These are phyloP conservation scores for Zelopaecilomyces penicillatus DNA, from an alignment of 2,329 filamentous ascomycete genomes.

Conservation along the genomic window DNA sequence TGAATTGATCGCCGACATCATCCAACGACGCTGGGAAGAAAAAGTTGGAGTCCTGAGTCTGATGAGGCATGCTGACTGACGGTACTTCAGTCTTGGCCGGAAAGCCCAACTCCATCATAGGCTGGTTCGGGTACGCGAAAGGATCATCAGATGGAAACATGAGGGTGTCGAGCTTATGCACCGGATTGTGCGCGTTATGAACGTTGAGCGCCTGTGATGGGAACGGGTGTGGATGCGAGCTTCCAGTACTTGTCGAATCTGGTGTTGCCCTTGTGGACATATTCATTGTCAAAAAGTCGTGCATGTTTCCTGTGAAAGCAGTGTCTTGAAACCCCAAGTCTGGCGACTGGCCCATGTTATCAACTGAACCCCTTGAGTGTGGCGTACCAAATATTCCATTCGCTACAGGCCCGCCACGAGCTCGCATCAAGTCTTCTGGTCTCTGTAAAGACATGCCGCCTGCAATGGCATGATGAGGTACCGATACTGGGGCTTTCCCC, in stretches of 20 bases:
- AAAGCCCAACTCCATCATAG: conserved; percentile 53
- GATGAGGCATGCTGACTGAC: conserved; percentile 23
- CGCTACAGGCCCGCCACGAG: conserved; percentile 17
- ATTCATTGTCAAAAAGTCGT: conserved; percentile 38
- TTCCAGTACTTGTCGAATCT: conserved; percentile 34
- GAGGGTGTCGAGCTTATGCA: conserved; percentile 66
- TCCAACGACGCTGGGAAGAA: conserved; percentile 48
- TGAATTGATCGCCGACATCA: conserved; percentile 65
- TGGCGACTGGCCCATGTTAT: conserved; percentile 22
- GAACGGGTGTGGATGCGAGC: conserved; percentile 28
- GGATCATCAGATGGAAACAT: conserved; percentile 77
- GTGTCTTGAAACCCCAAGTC: conserved; percentile 26
- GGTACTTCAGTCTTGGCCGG: conserved; percentile 26
- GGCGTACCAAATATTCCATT: conserved; percentile 16
- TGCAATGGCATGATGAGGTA: conserved; percentile 21
- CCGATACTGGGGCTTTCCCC: conserved; percentile 17
- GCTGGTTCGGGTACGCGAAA: conserved; percentile 71
- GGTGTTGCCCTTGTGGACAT: conserved; percentile 34
- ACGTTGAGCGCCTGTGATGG: conserved; percentile 23
- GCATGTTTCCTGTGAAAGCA: conserved; percentile 31
- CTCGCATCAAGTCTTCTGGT: conserved; percentile 26
- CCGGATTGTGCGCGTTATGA: conserved; percentile 30
- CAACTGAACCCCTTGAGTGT: conserved; percentile 23
- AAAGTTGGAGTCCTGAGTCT: conserved; percentile 33
- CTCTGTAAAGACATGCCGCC: conserved; percentile 25